Evolutionary conservation across 2,329 filamentous ascomycete species (phyloP).

Genomic region (Colletotrichum falcatum): DNA sequence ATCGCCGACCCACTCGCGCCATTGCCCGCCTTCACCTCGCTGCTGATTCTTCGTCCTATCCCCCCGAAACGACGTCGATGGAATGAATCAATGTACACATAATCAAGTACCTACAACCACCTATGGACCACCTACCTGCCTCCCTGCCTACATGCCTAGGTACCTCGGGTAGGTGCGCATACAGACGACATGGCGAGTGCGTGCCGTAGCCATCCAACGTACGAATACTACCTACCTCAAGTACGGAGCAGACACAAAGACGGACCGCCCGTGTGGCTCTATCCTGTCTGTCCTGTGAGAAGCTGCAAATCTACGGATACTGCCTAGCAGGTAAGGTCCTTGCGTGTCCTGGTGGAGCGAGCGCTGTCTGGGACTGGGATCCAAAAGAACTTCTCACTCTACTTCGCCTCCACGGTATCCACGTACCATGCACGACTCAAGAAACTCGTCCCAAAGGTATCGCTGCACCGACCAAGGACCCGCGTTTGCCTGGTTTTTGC

Average conservation of each 20-base stretch:
- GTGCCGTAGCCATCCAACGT: too few relatives aligned
- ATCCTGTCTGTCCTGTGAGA: conserved; percentile 20
- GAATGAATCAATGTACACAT: background rate
- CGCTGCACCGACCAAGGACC: conserved; percentile 27
- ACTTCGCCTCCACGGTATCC: conserved; percentile 41
- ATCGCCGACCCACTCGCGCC: background rate
- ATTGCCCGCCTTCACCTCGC: background rate
- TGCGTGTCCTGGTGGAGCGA: conserved; percentile 35
- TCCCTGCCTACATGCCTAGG: background rate
- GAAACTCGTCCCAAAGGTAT: conserved; percentile 38
- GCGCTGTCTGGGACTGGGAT: conserved; percentile 26
- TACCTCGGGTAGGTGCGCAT: too few relatives aligned
- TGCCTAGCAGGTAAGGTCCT: conserved; percentile 32
- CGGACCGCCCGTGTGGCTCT: background rate
- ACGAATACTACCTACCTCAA: background rate
- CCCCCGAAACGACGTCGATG: background rate
- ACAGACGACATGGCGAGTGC: too few relatives aligned
- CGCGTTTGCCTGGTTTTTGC: conserved; percentile 43
- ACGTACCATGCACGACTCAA: conserved; percentile 40
- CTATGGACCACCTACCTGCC: too few relatives aligned
- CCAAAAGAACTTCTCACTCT: conserved; percentile 39
- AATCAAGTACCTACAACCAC: background rate
- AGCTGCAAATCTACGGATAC: conserved; percentile 28
- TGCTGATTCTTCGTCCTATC: background rate
- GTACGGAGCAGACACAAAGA: background rate